Conservation (phyloP, 192 early-diverging fungal genomes). For the Dissophora globulifera region DNA sequence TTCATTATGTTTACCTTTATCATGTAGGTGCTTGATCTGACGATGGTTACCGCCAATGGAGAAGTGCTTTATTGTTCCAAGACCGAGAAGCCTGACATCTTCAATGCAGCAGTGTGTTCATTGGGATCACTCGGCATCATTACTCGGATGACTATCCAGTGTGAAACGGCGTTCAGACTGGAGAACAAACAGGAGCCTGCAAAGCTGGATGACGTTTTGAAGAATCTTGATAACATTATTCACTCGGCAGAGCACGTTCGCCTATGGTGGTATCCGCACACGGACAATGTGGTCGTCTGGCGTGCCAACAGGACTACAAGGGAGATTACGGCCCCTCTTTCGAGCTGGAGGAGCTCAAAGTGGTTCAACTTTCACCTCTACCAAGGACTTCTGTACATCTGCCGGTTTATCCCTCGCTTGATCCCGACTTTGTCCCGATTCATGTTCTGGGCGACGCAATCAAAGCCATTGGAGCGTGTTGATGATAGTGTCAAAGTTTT, state of each 20-base stretch:
- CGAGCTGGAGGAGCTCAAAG: conserved; percentile 19
- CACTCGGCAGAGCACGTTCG: conserved; percentile 78
- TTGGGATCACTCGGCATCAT: conserved; percentile 78
- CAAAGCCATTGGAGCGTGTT: conserved; percentile 58
- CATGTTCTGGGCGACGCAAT: conserved; percentile 67
- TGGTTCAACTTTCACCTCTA: conserved; percentile 60
- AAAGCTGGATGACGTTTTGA: conserved; percentile 63
- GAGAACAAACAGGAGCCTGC: conserved; percentile 73
- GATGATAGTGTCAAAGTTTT: conserved; percentile 74
- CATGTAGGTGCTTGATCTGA: conserved; percentile 66
- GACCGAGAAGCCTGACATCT: conserved; percentile 58
- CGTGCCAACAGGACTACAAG: conserved; percentile 68
- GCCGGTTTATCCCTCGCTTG: conserved; percentile 57
- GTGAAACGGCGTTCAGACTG: conserved; percentile 71
- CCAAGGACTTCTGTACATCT: conserved; percentile 67
- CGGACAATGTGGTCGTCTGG: conserved; percentile 75
- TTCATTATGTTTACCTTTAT: too few relatives aligned
- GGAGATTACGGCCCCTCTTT: background rate
- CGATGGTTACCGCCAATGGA: conserved; percentile 69
- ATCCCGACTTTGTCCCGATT: conserved; percentile 62
- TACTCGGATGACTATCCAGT: conserved; percentile 71
- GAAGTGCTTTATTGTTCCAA: conserved; percentile 62
- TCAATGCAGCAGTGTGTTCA: conserved; percentile 74
- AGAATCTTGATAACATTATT: conserved; percentile 60
- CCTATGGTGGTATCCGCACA: conserved; percentile 85